phyloP scores from a whole-genome alignment of 805 yeast genomes.

The Soucietia sequanensis region DNA sequence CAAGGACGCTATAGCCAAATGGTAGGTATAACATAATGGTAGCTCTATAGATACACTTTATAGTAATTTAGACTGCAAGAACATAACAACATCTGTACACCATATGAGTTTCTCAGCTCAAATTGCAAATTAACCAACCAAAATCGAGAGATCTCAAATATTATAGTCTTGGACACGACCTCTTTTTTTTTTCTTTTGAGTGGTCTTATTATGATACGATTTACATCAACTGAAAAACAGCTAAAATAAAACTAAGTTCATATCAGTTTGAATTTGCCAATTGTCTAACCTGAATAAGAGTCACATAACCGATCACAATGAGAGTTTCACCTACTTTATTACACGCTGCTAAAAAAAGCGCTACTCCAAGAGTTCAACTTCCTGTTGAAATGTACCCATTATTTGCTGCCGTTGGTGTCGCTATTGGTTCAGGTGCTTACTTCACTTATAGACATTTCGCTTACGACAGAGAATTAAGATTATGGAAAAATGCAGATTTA shows the following conservation, averaged over 20 bases:
- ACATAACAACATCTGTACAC: too few species aligned
- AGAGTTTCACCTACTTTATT: constrained; percentile 40
- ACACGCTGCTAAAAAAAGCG: constrained; percentile 37
- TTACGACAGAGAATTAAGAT: constrained; percentile 44
- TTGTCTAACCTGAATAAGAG: not conserved
- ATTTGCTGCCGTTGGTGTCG: constrained; percentile 45
- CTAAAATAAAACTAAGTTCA: too few species aligned
- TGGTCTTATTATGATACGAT: constrained; percentile 9
- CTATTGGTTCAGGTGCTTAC: constrained; percentile 34
- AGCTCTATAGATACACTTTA: too few species aligned
- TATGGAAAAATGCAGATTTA: constrained; percentile 46
- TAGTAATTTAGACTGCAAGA: not conserved
- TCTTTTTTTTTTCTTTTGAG: too few species aligned
- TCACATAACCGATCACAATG: too few species aligned
- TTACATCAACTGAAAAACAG: too few species aligned
- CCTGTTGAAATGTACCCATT: constrained; percentile 49
- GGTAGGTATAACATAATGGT: too few species aligned
- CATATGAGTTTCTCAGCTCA: too few species aligned
- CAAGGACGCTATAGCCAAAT: constrained; percentile 39
- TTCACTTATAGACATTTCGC: constrained; percentile 50
- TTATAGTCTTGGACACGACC: too few species aligned
- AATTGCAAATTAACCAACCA: too few species aligned
- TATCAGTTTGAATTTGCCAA: too few species aligned
- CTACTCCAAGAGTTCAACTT: constrained; percentile 14
- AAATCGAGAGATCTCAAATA: too few species aligned